Evolutionary conservation across 164 flowering plant species (phyloP).

Genomic region (Liquidambar formosana): DNA sequence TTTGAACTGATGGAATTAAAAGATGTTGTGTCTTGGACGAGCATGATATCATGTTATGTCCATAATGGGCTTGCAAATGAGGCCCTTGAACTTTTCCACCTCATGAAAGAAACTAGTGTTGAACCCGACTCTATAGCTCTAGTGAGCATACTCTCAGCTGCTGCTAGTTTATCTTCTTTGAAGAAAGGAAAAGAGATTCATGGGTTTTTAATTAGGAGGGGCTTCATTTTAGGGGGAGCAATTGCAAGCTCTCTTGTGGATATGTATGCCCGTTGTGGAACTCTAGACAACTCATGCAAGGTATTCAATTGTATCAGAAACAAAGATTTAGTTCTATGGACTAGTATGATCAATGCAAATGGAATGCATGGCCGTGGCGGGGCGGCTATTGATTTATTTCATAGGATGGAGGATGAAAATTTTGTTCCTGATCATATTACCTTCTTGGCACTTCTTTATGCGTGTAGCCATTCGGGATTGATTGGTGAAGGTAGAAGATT

Average conservation of each 20-base stretch:
- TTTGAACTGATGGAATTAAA: slow-evolving; percentile 51
- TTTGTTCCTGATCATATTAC: slow-evolving; percentile 71
- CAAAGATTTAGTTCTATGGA: slow-evolving; percentile 56
- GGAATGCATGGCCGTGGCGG: slow-evolving; percentile 84
- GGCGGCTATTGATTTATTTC: slow-evolving; percentile 56
- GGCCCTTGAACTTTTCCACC: slow-evolving; percentile 50
- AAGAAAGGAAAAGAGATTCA: slow-evolving; percentile 81
- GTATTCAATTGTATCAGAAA: slow-evolving; percentile 34
- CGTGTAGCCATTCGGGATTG: slow-evolving; percentile 86
- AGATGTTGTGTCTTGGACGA: slow-evolving; percentile 85
- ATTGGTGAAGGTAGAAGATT: slow-evolving; percentile 53
- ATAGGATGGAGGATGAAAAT: slow-evolving; percentile 42
- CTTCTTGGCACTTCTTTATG: slow-evolving; percentile 71
- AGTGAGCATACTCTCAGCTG: slow-evolving; percentile 60
- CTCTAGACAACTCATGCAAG: slow-evolving; percentile 40
- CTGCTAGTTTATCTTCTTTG: slow-evolving; percentile 59
- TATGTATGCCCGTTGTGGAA: slow-evolving; percentile 81
- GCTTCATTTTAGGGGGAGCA: slow-evolving; percentile 46
- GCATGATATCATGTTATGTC: slow-evolving; percentile 60
- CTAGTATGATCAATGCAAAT: slow-evolving; percentile 75
- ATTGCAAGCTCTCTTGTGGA: slow-evolving; percentile 65
- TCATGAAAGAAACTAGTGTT: slow-evolving; percentile 44
- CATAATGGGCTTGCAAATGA: slow-evolving; percentile 61
- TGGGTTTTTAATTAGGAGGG: slow-evolving; percentile 57
- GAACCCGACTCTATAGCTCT: slow-evolving; percentile 59